Evolutionary conservation across 1,139 yeast genomes (phyloP), one percentile per base, ranked within the genome.

Genomic region (Blastobotrys malaysiensis): DNA sequence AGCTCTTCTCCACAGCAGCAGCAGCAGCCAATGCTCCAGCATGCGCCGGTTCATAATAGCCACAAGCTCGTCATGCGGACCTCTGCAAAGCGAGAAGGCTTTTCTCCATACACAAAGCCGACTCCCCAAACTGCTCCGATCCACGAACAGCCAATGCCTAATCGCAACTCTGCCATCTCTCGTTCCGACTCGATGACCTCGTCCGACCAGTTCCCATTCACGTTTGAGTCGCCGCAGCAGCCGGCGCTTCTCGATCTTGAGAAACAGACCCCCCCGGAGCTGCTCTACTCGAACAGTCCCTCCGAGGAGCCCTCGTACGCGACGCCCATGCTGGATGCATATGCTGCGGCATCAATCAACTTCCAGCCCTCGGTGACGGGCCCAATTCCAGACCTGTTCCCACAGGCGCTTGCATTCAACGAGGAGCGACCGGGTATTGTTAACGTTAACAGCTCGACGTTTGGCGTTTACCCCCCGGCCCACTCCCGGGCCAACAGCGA

Each of bases 401-500:
- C 39, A 3, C 39, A 31, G 39, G 39, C 39, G 11, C 39, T 31
- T 31, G 39, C 39, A 31, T 31, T 31, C 16, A 31, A 31, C 14
- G 20, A 19, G 18, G 45, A 48, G 39, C 45, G 26, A 7, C 1
- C 39, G n/a, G 18, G 21, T 11, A 48, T 20, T 44, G 45, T 48
- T 6, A 20, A 39, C 7, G 16, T 26, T 2, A 48, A 20, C 21
- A 20, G 11, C 26, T 4, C 48, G 1, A 31, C 44, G 26, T 58
- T 59, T 50, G 65, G 65, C 9, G 46, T 61, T 3, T 62, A 62
- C 51, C 64, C 65, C 2, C 51, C 55, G 26, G 62, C 59, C 1
- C 65, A 62, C 52, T 62, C 65, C 16, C 54, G 63, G 20, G 61
- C 63, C 49, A 62, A 61, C 50, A 55, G 60, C 46, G 63, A 59